phyloP scores from a whole-genome alignment of 2,329 filamentous ascomycete genomes.

The Scytalidium lignicola region DNA sequence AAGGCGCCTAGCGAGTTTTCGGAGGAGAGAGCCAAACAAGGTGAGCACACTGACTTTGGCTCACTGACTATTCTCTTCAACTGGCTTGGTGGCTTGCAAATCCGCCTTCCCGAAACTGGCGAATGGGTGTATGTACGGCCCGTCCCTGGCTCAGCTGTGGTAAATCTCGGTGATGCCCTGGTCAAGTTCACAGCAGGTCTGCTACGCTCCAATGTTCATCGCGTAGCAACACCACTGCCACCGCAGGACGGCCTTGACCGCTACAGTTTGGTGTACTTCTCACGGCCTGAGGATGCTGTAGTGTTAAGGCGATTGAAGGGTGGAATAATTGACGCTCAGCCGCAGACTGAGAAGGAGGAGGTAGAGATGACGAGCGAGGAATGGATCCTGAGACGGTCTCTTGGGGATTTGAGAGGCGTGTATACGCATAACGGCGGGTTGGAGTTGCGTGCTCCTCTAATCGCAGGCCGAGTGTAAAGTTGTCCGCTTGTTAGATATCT shows the following conservation, averaged over 20 bases:
- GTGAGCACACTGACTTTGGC: conserved; percentile 30
- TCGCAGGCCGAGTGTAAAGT: background rate
- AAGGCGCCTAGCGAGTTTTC: conserved; percentile 40
- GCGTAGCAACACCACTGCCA: conserved; percentile 22
- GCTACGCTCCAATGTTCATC: conserved; percentile 22
- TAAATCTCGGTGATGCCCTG: conserved; percentile 31
- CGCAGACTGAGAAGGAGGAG: conserved; percentile 12
- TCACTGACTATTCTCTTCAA: conserved; percentile 32
- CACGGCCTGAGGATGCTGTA: conserved; percentile 42
- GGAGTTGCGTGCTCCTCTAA: background rate
- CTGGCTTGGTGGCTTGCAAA: conserved; percentile 29
- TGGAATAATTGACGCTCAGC: conserved; percentile 16
- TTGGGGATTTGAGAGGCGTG: background rate
- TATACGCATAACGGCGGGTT: background rate
- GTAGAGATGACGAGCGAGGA: conserved; percentile 17
- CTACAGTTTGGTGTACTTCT: conserved; percentile 49
- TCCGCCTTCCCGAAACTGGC: conserved; percentile 33
- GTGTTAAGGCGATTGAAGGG: conserved; percentile 16
- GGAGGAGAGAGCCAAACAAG: conserved; percentile 18
- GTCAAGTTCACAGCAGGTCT: conserved; percentile 24
- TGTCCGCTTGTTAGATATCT: no score
- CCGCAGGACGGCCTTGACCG: conserved; percentile 21
- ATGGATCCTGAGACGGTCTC: conserved; percentile 12
- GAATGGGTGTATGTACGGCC: conserved; percentile 28
- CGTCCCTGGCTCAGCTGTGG: conserved; percentile 24